phyloP scores from a whole-genome alignment of 352 stramenopile species.

The Globisporangium mamillatum region DNA sequence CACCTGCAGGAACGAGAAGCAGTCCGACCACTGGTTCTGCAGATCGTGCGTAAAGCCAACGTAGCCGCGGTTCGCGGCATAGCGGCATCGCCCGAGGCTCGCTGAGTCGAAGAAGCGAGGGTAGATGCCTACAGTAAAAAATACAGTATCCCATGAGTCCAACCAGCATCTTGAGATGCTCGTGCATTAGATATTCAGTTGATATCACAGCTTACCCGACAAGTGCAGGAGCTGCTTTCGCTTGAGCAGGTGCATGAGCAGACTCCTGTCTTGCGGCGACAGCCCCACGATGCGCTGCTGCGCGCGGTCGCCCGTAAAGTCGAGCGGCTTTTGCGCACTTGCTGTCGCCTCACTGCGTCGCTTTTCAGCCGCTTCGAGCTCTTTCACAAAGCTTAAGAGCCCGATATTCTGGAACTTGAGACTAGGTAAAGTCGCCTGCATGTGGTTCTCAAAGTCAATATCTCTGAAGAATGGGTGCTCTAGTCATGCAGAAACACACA shows the following conservation, averaged over 20 bases:
- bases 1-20: constrained; percentile 71
- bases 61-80: constrained; percentile 52
- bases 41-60: constrained; percentile 61
- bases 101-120: constrained; percentile 62
- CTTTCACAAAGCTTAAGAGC: constrained; percentile 45
- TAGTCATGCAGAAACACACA: constrained; percentile 17
- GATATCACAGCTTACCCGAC: constrained; percentile 14
- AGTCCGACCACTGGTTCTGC: constrained; percentile 74
- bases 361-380: constrained; percentile 42
- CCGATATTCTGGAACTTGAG: constrained; percentile 39
- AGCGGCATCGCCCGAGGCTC: constrained; percentile 50
- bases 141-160: neutral
- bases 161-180: too few species aligned
- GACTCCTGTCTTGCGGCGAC: constrained; percentile 24
- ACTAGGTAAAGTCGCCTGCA: constrained; percentile 31
- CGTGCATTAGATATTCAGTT: too few species aligned
- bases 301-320: constrained; percentile 28
- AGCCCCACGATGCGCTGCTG: constrained; percentile 43
- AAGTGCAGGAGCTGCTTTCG: constrained; percentile 72
- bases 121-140: constrained; percentile 38
- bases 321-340: constrained; percentile 22
- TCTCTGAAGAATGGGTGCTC: constrained; percentile 72
- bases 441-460: constrained; percentile 68
- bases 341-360: neutral
- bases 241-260: constrained; percentile 80